Evolutionary conservation across 2,329 filamentous ascomycete genomes (phyloP), one percentile per base, ranked within the genome.

Genomic region (Penicillium sp.): DNA sequence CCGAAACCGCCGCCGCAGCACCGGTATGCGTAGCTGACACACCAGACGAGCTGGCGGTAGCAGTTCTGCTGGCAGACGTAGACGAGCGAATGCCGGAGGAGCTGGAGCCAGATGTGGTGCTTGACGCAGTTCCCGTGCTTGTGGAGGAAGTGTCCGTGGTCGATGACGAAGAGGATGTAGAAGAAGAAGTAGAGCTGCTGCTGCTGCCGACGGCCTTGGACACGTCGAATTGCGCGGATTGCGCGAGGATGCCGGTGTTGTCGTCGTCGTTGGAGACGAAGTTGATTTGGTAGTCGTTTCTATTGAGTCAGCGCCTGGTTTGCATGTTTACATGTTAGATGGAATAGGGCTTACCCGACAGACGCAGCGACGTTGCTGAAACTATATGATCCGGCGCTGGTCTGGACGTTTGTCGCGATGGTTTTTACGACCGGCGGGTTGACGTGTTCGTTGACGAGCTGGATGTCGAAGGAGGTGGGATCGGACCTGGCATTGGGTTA

Each of bases 221-320:
- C 57, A 71, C 67, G 49, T 62, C 64, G 62, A 72, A 71, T 49
- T 71, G 66, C 33, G 66, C 61, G 18, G 72, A 74, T 65, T 77
- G 75, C 24, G 74, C 72, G 30, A 78, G 64, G 58, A 77, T 77
- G 38, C 74, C 75, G 35, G 54, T 67, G 62, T 72, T 73, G 26
- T 61, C 58, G 16, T 56, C 54, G 2, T 58, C 55, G 57, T 68
- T 67, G 50, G 72, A 71, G 55, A 73, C 51, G 56, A 76, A 66
- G 64, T 77, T 76, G 68, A 77, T 67, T 57, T 74, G 74, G 63
- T 76, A 77, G 49, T 68, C 71, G 18, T 61, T 48, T 48, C 72
- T 71, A 5, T 45, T n/a, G 33, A 20, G 42, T 48, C 50, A 26
- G 47, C 8, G 40, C n/a, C n/a, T n/a, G n/a, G n/a, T n/a, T n/a